A percentile compares a stretch with the other conserved stretches of the same genome.
These are phyloP conservation scores for Scenedesmus sp. DNA, from an alignment of 163 green algal species.

Conservation along the genomic window DNA sequence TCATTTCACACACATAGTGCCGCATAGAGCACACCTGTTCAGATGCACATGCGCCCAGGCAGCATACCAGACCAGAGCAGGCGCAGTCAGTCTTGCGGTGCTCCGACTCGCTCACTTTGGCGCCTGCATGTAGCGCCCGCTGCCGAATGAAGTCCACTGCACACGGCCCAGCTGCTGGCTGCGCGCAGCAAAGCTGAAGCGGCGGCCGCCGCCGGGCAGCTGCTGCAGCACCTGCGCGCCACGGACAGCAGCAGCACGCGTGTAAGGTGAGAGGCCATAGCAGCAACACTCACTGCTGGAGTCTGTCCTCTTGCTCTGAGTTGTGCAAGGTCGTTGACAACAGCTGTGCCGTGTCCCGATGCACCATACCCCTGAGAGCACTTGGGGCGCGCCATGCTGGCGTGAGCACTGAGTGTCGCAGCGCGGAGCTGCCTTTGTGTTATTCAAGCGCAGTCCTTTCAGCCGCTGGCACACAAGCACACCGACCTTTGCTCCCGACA, in stretches of 20 bases:
- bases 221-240: constrained; percentile 1
- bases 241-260: not conserved
- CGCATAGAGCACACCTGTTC: not conserved
- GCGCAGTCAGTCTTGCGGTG: too few species aligned
- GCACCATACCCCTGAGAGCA: too few species aligned
- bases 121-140: constrained; percentile 23
- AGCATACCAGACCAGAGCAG: too few species aligned
- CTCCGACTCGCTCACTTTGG: not conserved
- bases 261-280: not conserved
- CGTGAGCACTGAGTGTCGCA: too few species aligned
- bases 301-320: too few species aligned
- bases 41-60: too few species aligned
- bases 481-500: constrained; percentile 6
- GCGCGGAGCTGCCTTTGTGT: not conserved
- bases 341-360: too few species aligned
- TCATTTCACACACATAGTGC: too few species aligned
- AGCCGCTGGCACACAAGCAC: not conserved
- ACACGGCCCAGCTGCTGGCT: constrained; percentile 12
- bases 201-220: not conserved
- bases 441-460: not conserved
- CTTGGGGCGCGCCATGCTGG: too few species aligned
- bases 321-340: too few species aligned
- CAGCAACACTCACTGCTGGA: too few species aligned
- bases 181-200: not conserved
- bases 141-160: not conserved